phyloP scores from a whole-genome alignment of 768 basidiomycete species.

The Serpula lacrymans region DNA sequence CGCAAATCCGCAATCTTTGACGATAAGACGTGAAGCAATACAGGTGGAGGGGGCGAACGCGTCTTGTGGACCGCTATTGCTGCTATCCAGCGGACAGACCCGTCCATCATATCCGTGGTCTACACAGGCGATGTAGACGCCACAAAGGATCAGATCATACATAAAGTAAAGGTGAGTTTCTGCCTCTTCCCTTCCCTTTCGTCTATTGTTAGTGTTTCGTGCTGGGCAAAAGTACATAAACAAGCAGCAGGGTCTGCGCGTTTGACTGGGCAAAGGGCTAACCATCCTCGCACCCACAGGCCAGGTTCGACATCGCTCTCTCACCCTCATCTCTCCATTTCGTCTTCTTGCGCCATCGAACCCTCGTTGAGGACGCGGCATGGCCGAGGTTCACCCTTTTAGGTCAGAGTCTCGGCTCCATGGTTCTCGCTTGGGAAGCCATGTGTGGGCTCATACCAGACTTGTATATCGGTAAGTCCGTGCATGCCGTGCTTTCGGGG shows the following conservation, averaged over 20 bases:
- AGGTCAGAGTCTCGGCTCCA: slow-evolving; percentile 87
- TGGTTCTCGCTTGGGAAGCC: slow-evolving; percentile 81
- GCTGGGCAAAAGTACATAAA: too few relatives aligned
- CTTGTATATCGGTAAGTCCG: slow-evolving; percentile 75
- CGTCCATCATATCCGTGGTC: slow-evolving; percentile 67
- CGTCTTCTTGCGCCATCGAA: slow-evolving; percentile 70
- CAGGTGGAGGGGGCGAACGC: slow-evolving; percentile 94
- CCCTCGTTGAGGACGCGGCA: slow-evolving; percentile 72
- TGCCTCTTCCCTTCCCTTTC: neutral
- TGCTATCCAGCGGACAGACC: slow-evolving; percentile 65
- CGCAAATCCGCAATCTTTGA: too few relatives aligned
- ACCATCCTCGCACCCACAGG: slow-evolving; percentile 35
- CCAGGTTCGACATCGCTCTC: slow-evolving; percentile 77
- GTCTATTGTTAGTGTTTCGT: neutral
- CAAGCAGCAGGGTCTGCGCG: too few relatives aligned
- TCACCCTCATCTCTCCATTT: slow-evolving; percentile 68
- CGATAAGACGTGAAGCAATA: slow-evolving; percentile 62
- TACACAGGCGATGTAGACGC: slow-evolving; percentile 88
- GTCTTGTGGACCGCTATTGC: slow-evolving; percentile 92
- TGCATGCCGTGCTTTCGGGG: neutral
- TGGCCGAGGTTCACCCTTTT: slow-evolving; percentile 93
- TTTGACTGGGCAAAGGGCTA: neutral
- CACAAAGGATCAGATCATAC: slow-evolving; percentile 75
- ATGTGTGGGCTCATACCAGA: slow-evolving; percentile 79
- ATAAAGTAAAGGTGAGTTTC: slow-evolving; percentile 67